phyloP scores from a whole-genome alignment of 148 eudicot genomes.

The Beta vulgaris region DNA sequence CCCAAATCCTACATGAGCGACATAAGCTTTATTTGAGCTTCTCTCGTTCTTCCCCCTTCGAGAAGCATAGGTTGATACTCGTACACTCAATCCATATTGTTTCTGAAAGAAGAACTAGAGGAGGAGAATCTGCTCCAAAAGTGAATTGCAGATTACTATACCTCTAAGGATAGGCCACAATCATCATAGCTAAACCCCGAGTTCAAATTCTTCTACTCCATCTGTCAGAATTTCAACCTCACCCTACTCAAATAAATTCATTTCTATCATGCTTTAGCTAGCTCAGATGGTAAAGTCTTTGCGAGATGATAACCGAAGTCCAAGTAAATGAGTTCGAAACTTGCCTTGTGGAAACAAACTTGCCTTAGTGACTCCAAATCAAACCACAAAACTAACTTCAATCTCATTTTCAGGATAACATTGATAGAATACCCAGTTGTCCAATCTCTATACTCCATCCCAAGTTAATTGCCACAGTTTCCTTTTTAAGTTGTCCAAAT shows the following conservation, averaged over 20 bases:
- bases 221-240: too few species aligned
- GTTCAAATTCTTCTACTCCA: too few species aligned
- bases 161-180: too few species aligned
- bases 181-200: too few species aligned
- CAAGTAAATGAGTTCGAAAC: background rate
- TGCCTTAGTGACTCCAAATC: background rate
- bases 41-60: too few species aligned
- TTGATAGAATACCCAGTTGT: background rate
- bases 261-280: background rate
- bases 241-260: background rate
- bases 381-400: background rate
- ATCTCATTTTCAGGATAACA: background rate
- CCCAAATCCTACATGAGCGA: too few species aligned
- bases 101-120: background rate
- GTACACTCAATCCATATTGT: too few species aligned
- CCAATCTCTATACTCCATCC: background rate
- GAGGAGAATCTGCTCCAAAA: background rate
- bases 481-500: background rate
- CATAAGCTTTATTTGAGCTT: too few species aligned
- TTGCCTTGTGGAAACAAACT: background rate
- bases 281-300: background rate
- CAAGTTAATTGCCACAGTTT: too few species aligned
- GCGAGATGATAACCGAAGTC: background rate
- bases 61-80: too few species aligned
- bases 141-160: background rate